Evolutionary conservation across 331 rosid genomes (phyloP).

Genomic region (Quercus lobata): DNA sequence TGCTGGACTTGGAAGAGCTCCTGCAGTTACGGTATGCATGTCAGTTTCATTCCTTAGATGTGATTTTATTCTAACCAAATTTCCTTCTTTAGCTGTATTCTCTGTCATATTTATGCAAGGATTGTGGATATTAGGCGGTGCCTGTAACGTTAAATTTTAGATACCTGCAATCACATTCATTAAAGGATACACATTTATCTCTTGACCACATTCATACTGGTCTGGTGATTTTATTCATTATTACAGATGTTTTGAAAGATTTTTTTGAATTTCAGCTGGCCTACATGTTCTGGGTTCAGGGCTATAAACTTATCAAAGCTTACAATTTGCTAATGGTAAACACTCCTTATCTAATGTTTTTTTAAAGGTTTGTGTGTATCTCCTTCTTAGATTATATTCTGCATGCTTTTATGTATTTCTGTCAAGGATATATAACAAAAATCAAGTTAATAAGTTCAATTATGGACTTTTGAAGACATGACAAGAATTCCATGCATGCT

Average conservation of each 20-base stretch:
- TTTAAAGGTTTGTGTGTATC: neutral
- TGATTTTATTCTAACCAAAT: neutral
- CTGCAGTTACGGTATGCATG: constrained; percentile 70
- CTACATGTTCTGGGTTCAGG: constrained; percentile 90
- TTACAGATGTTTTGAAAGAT: constrained; percentile 19
- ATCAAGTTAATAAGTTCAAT: neutral
- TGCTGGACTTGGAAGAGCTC: constrained; percentile 99
- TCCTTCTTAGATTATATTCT: constrained; percentile 12
- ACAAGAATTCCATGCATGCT: neutral
- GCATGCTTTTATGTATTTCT: constrained; percentile 5
- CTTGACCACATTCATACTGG: neutral
- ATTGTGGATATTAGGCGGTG: neutral
- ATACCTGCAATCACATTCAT: neutral
- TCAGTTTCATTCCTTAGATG: constrained; percentile 12
- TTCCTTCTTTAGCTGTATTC: neutral
- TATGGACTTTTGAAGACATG: neutral
- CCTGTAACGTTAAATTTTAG: neutral
- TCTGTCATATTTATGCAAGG: neutral
- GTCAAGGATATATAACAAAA: neutral
- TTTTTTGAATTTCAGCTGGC: constrained; percentile 68
- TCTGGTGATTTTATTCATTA: neutral
- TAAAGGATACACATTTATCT: neutral
- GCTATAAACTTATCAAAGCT: constrained; percentile 71
- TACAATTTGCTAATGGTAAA: constrained; percentile 66
- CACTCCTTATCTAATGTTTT: neutral